Conservation (phyloP, 2,329 filamentous ascomycete species). For the Aspergillus viridinutans region DNA sequence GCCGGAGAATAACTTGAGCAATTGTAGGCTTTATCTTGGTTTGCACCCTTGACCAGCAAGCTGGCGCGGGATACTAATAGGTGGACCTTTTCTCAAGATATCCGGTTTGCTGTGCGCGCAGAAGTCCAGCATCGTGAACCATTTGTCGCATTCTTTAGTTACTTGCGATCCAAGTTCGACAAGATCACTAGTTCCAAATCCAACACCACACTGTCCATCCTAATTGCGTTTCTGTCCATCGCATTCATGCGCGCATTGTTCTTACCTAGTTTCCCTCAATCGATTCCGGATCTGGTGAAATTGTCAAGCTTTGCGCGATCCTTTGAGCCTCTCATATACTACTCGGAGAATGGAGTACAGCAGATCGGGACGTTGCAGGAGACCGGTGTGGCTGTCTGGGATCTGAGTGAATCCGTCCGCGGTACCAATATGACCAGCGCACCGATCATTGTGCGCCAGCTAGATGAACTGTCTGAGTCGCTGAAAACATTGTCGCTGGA, state of each 20-base stretch:
- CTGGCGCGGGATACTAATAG: slow-evolving; percentile 31
- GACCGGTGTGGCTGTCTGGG: slow-evolving; percentile 90
- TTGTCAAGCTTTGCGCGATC: slow-evolving; percentile 84
- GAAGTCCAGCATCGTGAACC: slow-evolving; percentile 86
- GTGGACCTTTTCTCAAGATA: slow-evolving; percentile 54
- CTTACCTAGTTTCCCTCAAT: slow-evolving; percentile 61
- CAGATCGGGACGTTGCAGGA: slow-evolving; percentile 87
- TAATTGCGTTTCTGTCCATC: slow-evolving; percentile 62
- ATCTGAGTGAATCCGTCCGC: slow-evolving; percentile 84
- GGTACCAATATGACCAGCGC: slow-evolving; percentile 88
- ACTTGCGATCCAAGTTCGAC: slow-evolving; percentile 57
- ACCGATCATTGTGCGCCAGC: slow-evolving; percentile 75
- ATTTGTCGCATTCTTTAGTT: slow-evolving; percentile 67
- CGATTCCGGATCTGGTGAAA: slow-evolving; percentile 82
- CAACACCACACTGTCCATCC: slow-evolving; percentile 59
- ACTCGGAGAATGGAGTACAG: slow-evolving; percentile 80
- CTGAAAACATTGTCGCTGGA: slow-evolving; percentile 80
- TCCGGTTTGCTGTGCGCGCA: slow-evolving; percentile 80
- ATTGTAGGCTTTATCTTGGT: slow-evolving; percentile 45
- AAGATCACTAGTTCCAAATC: slow-evolving; percentile 65
- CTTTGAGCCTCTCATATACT: slow-evolving; percentile 92
- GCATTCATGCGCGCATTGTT: slow-evolving; percentile 63
- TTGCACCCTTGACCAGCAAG: slow-evolving; percentile 21
- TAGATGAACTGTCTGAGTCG: slow-evolving; percentile 81
- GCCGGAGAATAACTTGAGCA: slow-evolving; percentile 40